Conservation (phyloP, 805 yeast genomes). For the Teunomyces tritomae region DNA sequence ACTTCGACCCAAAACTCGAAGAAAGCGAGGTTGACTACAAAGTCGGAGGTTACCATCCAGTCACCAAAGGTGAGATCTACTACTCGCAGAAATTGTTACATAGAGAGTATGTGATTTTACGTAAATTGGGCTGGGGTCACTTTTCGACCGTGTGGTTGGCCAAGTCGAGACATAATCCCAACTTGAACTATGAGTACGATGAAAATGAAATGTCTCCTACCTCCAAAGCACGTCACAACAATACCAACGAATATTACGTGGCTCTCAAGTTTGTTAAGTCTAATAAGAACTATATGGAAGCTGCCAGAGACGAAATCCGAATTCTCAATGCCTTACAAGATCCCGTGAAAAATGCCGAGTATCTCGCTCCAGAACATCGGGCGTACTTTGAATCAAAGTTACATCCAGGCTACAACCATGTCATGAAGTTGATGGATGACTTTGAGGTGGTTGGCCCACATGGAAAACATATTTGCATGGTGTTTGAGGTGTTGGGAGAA, state of each 20-base stretch:
- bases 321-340: conserved; percentile 39
- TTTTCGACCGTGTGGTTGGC: conserved; percentile 74
- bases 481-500: conserved; percentile 63
- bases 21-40: conserved; percentile 54
- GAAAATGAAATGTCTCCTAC: not conserved
- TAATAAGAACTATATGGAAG: conserved; percentile 51
- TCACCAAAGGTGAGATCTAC: conserved; percentile 52
- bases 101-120: conserved; percentile 43
- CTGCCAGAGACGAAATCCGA: conserved; percentile 63
- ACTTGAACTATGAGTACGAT: not conserved
- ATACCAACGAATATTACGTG: conserved; percentile 41
- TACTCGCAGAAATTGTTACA: conserved; percentile 35
- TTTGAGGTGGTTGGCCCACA: conserved; percentile 59
- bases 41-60: conserved; percentile 66
- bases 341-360: conserved; percentile 15
- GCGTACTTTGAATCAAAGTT: not conserved
- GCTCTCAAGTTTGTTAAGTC: conserved; percentile 64
- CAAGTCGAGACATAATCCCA: conserved; percentile 18
- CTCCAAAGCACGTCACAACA: not conserved
- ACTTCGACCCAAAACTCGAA: conserved; percentile 35
- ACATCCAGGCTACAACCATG: conserved; percentile 25
- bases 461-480: conserved; percentile 66
- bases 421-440: conserved; percentile 54
- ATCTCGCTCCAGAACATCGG: conserved; percentile 3
- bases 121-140: conserved; percentile 72